Base-by-base conservation (phyloP, 371 early-diverging fungal genomes). In the Mortierella sp. region DNA sequence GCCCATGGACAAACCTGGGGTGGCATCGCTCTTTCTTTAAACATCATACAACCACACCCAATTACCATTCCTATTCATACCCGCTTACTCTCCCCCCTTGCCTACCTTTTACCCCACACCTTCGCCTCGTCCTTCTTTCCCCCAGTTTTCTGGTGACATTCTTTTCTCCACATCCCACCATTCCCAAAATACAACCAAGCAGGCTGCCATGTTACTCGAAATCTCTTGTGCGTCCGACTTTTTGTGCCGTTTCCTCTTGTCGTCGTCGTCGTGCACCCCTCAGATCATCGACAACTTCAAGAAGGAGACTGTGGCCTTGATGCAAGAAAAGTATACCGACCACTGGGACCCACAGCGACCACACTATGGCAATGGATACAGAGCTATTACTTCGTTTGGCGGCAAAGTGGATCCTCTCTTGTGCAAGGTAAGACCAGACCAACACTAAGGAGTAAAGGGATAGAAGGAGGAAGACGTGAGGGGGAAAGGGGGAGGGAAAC, bases 261-360 rank as follows among this genome's bases (percentile, higher is more conserved):
- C 51, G 27, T 59, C 60, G 27, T 45, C 68, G 1, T 31, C 65
- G 10, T 67, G 63, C 54, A 68, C 69, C 12, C 68, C 76, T 16
- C 76, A 76, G 68, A 59, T 68, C 46, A 63, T 76, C 25, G 68
- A 76, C 46, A 48, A 50, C 54, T 76, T 76, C 62, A 76, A 76
- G 61, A 47, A 54, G 52, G 60, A 76, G 54, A 57, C 60, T 28
- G 46, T 53, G 13, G 64, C 57, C 10, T 14, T 76, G 57, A 76
- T 76, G 76, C 76, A 76, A 41, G 76, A 63, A 45, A 76, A 76
- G 60, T 76, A 76, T 47, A 76, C 76, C 48, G 63, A 85, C 60
- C 93, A 93, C 63, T 93, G 93, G 93, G 84, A 91, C 60, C 63
- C 85, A 12, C 81, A 88, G 43, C 78, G 83, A 37, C 89, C 92